Evolutionary conservation across 2,329 filamentous ascomycete species (phyloP).

Genomic region (Alternaria gaisen): DNA sequence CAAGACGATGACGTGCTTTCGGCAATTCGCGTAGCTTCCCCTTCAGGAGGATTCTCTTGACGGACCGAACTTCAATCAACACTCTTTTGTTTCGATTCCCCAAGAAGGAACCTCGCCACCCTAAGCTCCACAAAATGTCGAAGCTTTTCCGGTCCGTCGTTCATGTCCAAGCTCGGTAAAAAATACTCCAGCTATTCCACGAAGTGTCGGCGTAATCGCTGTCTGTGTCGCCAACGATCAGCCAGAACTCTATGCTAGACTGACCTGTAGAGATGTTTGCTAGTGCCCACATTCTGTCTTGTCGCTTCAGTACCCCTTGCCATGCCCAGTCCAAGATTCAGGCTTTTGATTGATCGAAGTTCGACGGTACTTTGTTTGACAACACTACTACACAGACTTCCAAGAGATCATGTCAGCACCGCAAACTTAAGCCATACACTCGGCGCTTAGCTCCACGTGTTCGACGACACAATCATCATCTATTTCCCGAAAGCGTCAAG

Average conservation of each 20-base stretch:
- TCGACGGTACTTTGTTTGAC: not conserved
- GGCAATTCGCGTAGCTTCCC: slow-evolving; percentile 6
- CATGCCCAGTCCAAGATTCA: not conserved
- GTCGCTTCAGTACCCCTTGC: not conserved
- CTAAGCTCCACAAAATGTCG: not conserved
- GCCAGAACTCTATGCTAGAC: not conserved
- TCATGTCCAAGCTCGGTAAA: not conserved
- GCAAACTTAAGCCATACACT: not conserved
- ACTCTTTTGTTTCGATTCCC: not conserved
- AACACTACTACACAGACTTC: not conserved
- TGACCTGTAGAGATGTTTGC: slow-evolving; percentile 2
- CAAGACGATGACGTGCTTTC: slow-evolving; percentile 42
- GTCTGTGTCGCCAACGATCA: not conserved
- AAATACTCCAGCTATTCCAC: not conserved
- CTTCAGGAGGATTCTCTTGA: not conserved
- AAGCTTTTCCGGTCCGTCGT: not conserved
- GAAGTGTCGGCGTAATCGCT: not conserved
- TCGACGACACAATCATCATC: not conserved
- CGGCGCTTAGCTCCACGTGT: not conserved
- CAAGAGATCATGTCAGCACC: not conserved
- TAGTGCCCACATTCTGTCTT: not conserved
- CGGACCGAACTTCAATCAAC: not conserved
- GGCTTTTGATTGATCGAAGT: not conserved
- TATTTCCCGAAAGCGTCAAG: not conserved
- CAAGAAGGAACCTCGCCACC: not conserved